phyloP scores from a whole-genome alignment of 1,139 yeast species.

The Scheffersomyces cryptocercus region DNA sequence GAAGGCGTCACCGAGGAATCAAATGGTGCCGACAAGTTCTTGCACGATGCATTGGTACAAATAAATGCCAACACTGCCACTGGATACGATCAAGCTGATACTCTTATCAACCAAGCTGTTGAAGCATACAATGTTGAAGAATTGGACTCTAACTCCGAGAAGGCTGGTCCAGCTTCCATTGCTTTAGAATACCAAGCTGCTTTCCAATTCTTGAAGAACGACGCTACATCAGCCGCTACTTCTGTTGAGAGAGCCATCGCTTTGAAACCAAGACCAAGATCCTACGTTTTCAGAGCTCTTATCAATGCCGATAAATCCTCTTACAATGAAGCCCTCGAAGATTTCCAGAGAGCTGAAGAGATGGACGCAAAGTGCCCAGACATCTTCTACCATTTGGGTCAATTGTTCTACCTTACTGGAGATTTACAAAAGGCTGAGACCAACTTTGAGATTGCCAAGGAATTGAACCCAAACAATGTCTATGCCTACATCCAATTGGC shows the following conservation, averaged over 20 bases:
- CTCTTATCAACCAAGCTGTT: slow-evolving; percentile 66
- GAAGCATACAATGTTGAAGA: slow-evolving; percentile 47
- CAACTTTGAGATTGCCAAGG: slow-evolving; percentile 76
- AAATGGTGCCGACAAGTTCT: slow-evolving; percentile 58
- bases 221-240: slow-evolving; percentile 56
- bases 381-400: slow-evolving; percentile 92
- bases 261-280: slow-evolving; percentile 75
- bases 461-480: slow-evolving; percentile 72
- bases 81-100: slow-evolving; percentile 75
- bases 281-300: slow-evolving; percentile 82
- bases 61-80: slow-evolving; percentile 65
- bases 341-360: slow-evolving; percentile 72
- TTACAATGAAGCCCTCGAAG: slow-evolving; percentile 61
- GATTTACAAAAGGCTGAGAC: slow-evolving; percentile 72
- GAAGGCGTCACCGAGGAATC: slow-evolving; percentile 51
- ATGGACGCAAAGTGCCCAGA: slow-evolving; percentile 76
- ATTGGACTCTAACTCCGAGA: slow-evolving; percentile 37
- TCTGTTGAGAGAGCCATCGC: slow-evolving; percentile 66
- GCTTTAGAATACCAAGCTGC: slow-evolving; percentile 86
- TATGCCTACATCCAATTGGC: slow-evolving; percentile 92
- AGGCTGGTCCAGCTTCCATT: slow-evolving; percentile 55
- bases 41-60: slow-evolving; percentile 68
- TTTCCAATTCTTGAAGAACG: slow-evolving; percentile 79
- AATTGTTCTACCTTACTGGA: slow-evolving; percentile 79
- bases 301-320: slow-evolving; percentile 79